A percentile compares a stretch with the other conserved stretches of the same genome.
phyloP scores from a whole-genome alignment of 441 rosid genomes.

The Croton laevigatus region DNA sequence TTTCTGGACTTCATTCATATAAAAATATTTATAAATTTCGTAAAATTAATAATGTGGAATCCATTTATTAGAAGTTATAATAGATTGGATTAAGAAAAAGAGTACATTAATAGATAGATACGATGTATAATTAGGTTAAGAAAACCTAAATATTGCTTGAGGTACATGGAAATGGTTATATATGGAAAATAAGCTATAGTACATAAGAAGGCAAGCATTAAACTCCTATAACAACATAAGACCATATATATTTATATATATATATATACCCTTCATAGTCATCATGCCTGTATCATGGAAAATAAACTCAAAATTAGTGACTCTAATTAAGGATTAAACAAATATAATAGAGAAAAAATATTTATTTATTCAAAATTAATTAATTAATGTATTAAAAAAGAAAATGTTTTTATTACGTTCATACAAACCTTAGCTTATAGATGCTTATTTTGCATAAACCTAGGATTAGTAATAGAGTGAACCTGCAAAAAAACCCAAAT shows the following conservation, averaged over 20 bases:
- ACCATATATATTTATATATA: constrained; percentile 1
- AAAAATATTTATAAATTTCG: no score
- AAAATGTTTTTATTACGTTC: no score
- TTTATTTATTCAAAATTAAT: no score
- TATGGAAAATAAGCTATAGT: neutral
- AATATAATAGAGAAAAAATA: neutral
- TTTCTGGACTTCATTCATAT: no score
- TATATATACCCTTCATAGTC: neutral
- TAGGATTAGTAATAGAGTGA: constrained; percentile 49
- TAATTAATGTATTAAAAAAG: neutral
- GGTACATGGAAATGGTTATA: constrained; percentile 2
- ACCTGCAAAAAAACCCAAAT: constrained; percentile 32
- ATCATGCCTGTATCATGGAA: constrained; percentile 21
- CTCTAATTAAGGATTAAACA: neutral
- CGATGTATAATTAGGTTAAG: neutral
- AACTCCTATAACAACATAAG: constrained; percentile 3
- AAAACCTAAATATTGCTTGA: neutral
- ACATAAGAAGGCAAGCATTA: constrained; percentile 9
- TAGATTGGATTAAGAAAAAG: neutral
- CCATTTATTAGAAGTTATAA: no score
- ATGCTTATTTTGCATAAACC: constrained; percentile 7
- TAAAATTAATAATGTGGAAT: no score
- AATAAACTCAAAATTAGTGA: neutral
- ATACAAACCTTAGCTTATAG: constrained; percentile 16
- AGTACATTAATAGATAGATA: neutral